These are phyloP conservation scores for Pyricularia pennisetigena DNA, from an alignment of 2,329 filamentous ascomycete species.

Conservation along the genomic window DNA sequence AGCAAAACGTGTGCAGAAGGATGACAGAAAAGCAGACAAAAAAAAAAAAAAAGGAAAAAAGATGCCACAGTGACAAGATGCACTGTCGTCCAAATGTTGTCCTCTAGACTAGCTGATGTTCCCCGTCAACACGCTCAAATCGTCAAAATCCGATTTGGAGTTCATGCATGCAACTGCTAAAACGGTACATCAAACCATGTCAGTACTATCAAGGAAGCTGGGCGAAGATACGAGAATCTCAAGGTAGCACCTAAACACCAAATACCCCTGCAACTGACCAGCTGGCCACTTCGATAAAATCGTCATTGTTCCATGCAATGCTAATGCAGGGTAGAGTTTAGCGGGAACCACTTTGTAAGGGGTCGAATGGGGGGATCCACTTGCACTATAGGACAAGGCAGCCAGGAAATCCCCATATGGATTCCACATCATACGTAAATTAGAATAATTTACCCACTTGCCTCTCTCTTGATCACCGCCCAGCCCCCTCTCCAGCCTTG, in stretches of 20 bases:
- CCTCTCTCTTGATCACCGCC: too few relatives aligned
- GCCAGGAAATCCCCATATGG: not conserved
- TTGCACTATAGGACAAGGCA: not conserved
- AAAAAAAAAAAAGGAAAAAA: not conserved
- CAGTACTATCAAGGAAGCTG: not conserved
- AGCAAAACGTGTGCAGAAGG: not conserved
- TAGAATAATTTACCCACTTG: too few relatives aligned
- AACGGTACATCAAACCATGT: not conserved
- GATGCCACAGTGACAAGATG: not conserved
- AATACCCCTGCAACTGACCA: slow-evolving; percentile 15
- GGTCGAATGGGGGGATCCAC: not conserved
- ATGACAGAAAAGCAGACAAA: not conserved
- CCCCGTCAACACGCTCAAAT: not conserved
- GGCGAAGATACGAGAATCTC: not conserved
- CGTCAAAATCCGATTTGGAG: not conserved
- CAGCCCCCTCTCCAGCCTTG: too few relatives aligned
- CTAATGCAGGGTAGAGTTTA: not conserved
- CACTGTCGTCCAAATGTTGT: not conserved
- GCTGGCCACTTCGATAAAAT: slow-evolving; percentile 13
- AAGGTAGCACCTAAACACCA: not conserved
- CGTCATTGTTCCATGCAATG: not conserved
- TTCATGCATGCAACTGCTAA: not conserved
- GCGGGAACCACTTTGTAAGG: not conserved
- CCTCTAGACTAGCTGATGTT: not conserved
- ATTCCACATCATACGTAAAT: too few relatives aligned